A percentile compares a stretch with the other conserved stretches of the same genome.
Conservation (phyloP, 169 alveolate genomes). For the Plasmodium gaboni region DNA sequence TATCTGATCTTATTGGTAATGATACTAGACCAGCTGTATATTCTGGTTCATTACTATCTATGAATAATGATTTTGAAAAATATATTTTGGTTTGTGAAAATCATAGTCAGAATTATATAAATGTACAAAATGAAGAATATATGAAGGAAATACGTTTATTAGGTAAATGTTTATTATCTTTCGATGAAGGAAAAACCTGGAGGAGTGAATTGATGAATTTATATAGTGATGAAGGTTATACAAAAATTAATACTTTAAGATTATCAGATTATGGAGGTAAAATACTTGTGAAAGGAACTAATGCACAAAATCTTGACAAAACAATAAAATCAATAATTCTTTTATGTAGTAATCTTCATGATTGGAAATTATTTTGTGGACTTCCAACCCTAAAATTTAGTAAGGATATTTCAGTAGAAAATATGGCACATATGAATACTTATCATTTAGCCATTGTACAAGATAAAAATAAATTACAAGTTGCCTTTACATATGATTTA, state of each 20-base stretch:
- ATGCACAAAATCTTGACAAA: no score
- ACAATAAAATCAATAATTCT: no score
- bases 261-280: slow-evolving; percentile 8
- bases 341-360: no score
- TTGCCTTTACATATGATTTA: slow-evolving; percentile 1
- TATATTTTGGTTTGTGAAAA: slow-evolving; percentile 27
- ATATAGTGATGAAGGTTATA: background rate
- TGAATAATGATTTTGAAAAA: slow-evolving; percentile 33
- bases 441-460: slow-evolving; percentile 12
- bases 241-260: background rate
- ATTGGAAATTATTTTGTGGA: background rate
- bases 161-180: background rate
- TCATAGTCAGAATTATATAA: background rate
- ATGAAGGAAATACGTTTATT: slow-evolving; percentile 2
- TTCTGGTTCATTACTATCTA: slow-evolving; percentile 23
- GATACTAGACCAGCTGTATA: slow-evolving; percentile 9
- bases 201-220: background rate
- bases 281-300: slow-evolving; percentile 8
- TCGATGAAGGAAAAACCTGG: slow-evolving; percentile 5
- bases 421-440: slow-evolving; percentile 3
- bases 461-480: background rate
- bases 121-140: background rate
- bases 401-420: background rate
- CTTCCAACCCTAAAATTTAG: background rate
- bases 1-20: background rate